A percentile compares a stretch with the other conserved stretches of the same genome.
Conservation (phyloP, 1,284 basidiomycete genomes). For the Marasmius sp. region DNA sequence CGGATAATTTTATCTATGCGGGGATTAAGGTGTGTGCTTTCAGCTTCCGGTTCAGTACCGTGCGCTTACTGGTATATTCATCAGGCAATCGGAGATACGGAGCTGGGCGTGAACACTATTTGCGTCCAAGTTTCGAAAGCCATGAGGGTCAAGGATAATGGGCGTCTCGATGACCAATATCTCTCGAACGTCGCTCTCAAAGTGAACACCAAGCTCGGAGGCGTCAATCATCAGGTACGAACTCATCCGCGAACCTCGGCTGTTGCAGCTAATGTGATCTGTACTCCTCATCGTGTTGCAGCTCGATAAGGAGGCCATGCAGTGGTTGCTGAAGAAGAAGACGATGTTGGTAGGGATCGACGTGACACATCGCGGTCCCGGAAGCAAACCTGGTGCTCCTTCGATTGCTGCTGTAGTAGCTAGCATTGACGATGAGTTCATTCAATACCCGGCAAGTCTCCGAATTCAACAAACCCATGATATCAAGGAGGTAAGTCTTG, state of each 20-base stretch:
- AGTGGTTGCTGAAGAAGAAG: slow-evolving; percentile 60
- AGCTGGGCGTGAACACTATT: slow-evolving; percentile 65
- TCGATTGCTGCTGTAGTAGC: slow-evolving; percentile 80
- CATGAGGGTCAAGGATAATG: slow-evolving; percentile 23
- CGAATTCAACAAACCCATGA: slow-evolving; percentile 49
- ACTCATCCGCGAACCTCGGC: background rate
- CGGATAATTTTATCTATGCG: slow-evolving; percentile 72
- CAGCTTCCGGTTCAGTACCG: background rate
- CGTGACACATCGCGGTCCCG: slow-evolving; percentile 70
- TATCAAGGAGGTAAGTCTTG: slow-evolving; percentile 60
- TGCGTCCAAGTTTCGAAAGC: slow-evolving; percentile 65
- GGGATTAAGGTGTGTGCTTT: slow-evolving; percentile 57
- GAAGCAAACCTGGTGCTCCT: slow-evolving; percentile 59
- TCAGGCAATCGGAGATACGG: slow-evolving; percentile 63
- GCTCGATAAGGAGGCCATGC: slow-evolving; percentile 54
- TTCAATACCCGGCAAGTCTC: slow-evolving; percentile 70
- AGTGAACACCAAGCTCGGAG: slow-evolving; percentile 78
- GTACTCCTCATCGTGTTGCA: slow-evolving; percentile 14
- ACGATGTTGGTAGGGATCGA: slow-evolving; percentile 86
- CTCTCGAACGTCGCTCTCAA: slow-evolving; percentile 71
- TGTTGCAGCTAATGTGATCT: background rate
- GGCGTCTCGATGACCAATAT: slow-evolving; percentile 66
- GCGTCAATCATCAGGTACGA: slow-evolving; percentile 62
- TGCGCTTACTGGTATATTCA: background rate
- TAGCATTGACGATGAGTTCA: slow-evolving; percentile 64